Percentiles rank a stretch among this genome's conserved stretches.
phyloP scores from a whole-genome alignment of 2,329 filamentous ascomycete genomes.

The Botryotinia globosa region DNA sequence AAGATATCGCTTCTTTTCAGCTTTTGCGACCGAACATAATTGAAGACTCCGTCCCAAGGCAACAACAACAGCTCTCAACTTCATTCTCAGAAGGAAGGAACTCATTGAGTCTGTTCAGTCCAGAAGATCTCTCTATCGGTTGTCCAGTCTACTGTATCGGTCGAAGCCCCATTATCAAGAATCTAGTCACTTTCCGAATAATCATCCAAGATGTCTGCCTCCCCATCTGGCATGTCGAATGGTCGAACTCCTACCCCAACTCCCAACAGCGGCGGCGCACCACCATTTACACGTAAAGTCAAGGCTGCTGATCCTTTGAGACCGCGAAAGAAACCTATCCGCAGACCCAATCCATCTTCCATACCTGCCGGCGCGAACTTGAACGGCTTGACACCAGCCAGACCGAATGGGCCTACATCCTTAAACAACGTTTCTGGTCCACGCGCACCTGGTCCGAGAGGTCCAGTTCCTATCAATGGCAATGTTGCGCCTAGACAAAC shows the following conservation, averaged over 20 bases:
- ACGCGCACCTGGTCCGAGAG: slow-evolving; percentile 21
- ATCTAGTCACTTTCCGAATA: background rate
- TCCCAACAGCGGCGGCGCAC: slow-evolving; percentile 48
- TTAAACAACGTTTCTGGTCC: slow-evolving; percentile 21
- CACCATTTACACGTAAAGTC: slow-evolving; percentile 47
- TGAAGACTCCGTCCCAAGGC: background rate
- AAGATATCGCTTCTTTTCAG: background rate
- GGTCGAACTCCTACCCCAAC: slow-evolving; percentile 48
- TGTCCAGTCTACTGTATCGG: background rate
- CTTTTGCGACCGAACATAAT: background rate
- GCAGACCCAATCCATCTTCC: slow-evolving; percentile 39
- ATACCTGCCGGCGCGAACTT: slow-evolving; percentile 25
- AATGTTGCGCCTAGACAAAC: slow-evolving; percentile 33
- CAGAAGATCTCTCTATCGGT: background rate
- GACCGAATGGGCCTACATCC: slow-evolving; percentile 9
- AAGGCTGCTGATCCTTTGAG: slow-evolving; percentile 61
- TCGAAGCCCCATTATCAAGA: background rate
- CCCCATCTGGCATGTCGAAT: slow-evolving; percentile 46
- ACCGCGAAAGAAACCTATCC: slow-evolving; percentile 53
- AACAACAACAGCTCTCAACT: background rate
- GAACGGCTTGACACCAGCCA: slow-evolving; percentile 24
- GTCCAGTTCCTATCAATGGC: slow-evolving; percentile 31
- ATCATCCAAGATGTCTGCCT: slow-evolving; percentile 41
- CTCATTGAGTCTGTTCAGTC: background rate
- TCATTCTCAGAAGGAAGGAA: no score